Conservation (phyloP, 2,329 filamentous ascomycete species). For the Pezicula neosporulosa region DNA sequence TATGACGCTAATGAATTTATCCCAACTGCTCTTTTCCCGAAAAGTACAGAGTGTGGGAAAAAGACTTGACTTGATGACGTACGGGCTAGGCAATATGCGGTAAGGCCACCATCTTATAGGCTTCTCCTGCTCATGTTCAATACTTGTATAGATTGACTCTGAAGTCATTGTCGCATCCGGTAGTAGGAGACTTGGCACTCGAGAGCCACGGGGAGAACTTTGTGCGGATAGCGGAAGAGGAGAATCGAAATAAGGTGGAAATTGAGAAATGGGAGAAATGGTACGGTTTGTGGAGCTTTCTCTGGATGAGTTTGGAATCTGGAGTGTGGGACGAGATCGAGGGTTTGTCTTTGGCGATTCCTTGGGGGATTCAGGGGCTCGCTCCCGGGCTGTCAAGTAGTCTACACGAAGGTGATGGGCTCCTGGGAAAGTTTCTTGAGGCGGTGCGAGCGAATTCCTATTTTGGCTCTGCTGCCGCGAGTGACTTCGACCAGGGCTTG, state of each 20-base stretch:
- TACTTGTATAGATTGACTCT: slow-evolving; percentile 19
- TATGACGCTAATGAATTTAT: slow-evolving; percentile 75
- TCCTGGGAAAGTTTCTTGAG: slow-evolving; percentile 34
- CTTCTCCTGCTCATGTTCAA: slow-evolving; percentile 21
- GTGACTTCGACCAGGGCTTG: slow-evolving; percentile 26
- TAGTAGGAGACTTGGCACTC: slow-evolving; percentile 25
- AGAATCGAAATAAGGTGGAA: slow-evolving; percentile 29
- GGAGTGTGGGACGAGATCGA: slow-evolving; percentile 18
- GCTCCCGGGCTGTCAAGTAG: slow-evolving; percentile 31
- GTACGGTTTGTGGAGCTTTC: slow-evolving; percentile 22
- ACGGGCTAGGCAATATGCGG: slow-evolving; percentile 65
- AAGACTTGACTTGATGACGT: slow-evolving; percentile 67
- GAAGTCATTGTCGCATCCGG: slow-evolving; percentile 19
- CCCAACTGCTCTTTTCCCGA: slow-evolving; percentile 78
- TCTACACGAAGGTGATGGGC: slow-evolving; percentile 22
- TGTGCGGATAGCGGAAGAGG: slow-evolving; percentile 22
- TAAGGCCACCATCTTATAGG: slow-evolving; percentile 79
- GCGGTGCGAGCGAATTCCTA: slow-evolving; percentile 39
- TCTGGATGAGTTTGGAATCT: slow-evolving; percentile 25
- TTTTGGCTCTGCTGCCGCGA: slow-evolving; percentile 24
- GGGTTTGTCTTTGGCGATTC: slow-evolving; percentile 13
- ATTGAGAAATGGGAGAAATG: slow-evolving; percentile 25
- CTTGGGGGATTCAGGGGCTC: slow-evolving; percentile 7
- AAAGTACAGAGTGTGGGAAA: slow-evolving; percentile 87
- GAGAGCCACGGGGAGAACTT: slow-evolving; percentile 12